phyloP scores from a whole-genome alignment of 768 basidiomycete species.

The Mycena metata region DNA sequence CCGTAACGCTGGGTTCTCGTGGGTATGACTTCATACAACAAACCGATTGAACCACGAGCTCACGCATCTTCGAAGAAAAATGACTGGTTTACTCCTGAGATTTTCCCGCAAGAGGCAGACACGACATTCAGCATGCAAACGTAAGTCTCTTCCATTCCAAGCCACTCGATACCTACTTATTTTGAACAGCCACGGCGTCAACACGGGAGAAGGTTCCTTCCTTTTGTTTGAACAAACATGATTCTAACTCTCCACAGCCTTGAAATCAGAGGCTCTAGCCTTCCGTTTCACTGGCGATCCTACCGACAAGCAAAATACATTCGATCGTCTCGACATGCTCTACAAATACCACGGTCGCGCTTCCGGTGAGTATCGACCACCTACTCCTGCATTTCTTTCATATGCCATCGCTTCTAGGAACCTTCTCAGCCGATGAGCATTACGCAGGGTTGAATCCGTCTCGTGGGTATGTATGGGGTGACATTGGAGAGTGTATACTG shows the following conservation, averaged over 20 bases:
- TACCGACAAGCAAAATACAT: slow-evolving; percentile 55
- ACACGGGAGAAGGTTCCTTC: slow-evolving; percentile 50
- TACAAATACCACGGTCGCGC: slow-evolving; percentile 57
- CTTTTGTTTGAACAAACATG: slow-evolving; percentile 30
- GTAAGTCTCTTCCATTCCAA: slow-evolving; percentile 37
- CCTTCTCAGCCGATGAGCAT: slow-evolving; percentile 59
- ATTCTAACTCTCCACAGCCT: slow-evolving; percentile 41
- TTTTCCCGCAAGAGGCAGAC: slow-evolving; percentile 52
- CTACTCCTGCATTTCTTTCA: not conserved
- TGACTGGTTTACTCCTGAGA: slow-evolving; percentile 53
- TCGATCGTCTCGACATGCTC: slow-evolving; percentile 54
- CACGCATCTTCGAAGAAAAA: slow-evolving; percentile 43
- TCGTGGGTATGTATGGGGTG: slow-evolving; percentile 49
- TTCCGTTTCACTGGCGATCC: slow-evolving; percentile 57
- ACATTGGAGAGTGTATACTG: not conserved
- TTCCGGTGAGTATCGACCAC: slow-evolving; percentile 41
- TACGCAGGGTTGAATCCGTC: slow-evolving; percentile 57
- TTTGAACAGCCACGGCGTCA: slow-evolving; percentile 55
- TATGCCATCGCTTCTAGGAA: slow-evolving; percentile 42
- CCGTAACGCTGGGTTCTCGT: slow-evolving; percentile 54
- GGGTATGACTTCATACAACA: slow-evolving; percentile 39
- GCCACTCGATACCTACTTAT: not conserved
- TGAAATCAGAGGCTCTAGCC: slow-evolving; percentile 59
- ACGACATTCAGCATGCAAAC: slow-evolving; percentile 49
- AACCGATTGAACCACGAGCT: not conserved